Evolutionary conservation across 2,329 filamentous ascomycete genomes (phyloP), one percentile per base, ranked within the genome.

Genomic region (Fusarium dlaminii): DNA sequence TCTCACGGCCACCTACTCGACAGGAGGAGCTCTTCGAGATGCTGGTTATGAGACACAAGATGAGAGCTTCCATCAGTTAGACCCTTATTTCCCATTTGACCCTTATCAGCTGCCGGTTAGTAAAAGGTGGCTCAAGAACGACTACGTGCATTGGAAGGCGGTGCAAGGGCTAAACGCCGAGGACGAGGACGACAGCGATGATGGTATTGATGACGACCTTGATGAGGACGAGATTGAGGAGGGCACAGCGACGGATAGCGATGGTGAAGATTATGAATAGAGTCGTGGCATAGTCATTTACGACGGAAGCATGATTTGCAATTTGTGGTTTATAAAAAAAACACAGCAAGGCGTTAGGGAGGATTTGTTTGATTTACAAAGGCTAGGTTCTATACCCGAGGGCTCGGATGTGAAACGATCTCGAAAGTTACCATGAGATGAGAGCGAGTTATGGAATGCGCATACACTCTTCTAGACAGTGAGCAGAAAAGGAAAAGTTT

Each of bases 81-180:
- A 98, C 76, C 93, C 95, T 0, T 98, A 97, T 81, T 99, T 98
- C 79, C 96, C 96, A 1, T 99, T 99, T 79, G 96, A 99, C 80
- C 97, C 97, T 6, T 99, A 98, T 82, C 93, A 96, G 78, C 86
- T 99, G 56, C 95, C 95, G 2, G 87, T 91, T 75, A 98, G 95
- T 81, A 94, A 93, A 82, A 89, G 91, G 67, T 98, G 96, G 97
- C 84, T 99, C 18, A 92, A 95, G 71, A 88, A 90, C 27, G 93
- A 97, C 79, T 98, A 98, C 79, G 88, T 96, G 36, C 87, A 91
- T 57, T 98, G 94, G 93, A 90, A 90, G 72, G 89, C 91, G 10
- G 90, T 97, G 40, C 90, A 91, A 2, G 94, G 93, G 0, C 83
- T 95, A 17, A 88, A 92, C 66, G 87, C 87, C 30, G 87, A 88